Base-by-base conservation (phyloP, 345 rosid genomes). In the Euphorbia lathyris region DNA sequence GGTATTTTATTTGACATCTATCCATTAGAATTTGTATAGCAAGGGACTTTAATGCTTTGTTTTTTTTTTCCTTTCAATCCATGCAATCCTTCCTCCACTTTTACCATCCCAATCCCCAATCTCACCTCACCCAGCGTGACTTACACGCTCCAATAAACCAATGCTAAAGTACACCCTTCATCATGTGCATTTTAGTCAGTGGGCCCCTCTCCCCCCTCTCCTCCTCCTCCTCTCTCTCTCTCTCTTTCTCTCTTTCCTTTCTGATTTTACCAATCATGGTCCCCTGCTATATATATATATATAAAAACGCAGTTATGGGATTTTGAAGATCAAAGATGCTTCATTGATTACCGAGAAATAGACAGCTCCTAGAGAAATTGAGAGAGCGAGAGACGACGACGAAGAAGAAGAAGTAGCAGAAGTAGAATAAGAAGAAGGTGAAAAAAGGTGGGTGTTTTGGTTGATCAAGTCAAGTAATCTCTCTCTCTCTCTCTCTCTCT, bases 401-500 rank as follows among this genome's bases (percentile, higher is more conserved):
- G 36, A 32, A 12, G 23, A 13, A 26, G 11, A 26, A 9, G 17
- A 25, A 5, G 65, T 27, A 60, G 20, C 20, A 23, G 14, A 27
- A 38, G 43, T 22, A 30, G 51, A 42, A 42, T 16, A 23, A 0
- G 29, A 53, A 23, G 23, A 10, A 4, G 6, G 1, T 5, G 7
- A 40, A 32, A 32, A 32, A 32, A 32, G 36, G 36, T 32, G 36
- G 5, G 51, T 40, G 53, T 40, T 57, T 26, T 68, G 23, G 27
- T 57, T 68, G 26, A 68, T 40, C 63, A 68, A 68, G 71, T 56
- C 63, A 68, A 68, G 50, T 40, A 4, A 20, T 23, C 20, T 55
- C 53, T n/a, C 36, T 45, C 36, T 30, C 2, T 22, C 25, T 20
- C 23, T 40, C 3, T 63, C 19, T 34, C 32, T 13, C 40, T 27